Conservation (phyloP, 139 green algal species). For the Chlamydomonas sp. region DNA sequence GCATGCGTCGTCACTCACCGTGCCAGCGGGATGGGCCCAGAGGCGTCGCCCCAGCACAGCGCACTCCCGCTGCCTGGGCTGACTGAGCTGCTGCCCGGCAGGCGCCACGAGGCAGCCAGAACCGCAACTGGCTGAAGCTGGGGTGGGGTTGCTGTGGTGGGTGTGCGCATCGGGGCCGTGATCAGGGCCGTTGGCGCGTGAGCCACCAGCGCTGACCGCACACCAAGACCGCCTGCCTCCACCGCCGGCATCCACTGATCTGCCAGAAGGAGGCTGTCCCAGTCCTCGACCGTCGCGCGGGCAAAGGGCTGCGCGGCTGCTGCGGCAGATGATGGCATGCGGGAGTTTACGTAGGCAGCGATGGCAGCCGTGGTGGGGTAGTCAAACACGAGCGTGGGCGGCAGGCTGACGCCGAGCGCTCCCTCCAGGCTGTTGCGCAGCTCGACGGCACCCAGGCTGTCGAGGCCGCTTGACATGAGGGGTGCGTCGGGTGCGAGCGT, state of each 20-base stretch:
- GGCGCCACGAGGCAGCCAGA: background rate
- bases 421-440: conserved; percentile 61
- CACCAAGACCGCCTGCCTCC: too few relatives aligned
- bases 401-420: conserved; percentile 41
- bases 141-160: conserved; percentile 47
- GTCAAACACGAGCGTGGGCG: conserved; percentile 65
- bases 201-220: too few relatives aligned
- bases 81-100: too few relatives aligned
- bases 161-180: too few relatives aligned
- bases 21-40: background rate
- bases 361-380: conserved; percentile 31
- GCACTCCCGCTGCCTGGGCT: background rate
- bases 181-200: too few relatives aligned
- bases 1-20: background rate
- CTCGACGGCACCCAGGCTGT: conserved; percentile 73
- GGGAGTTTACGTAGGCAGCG: too few relatives aligned
- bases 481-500: conserved; percentile 35
- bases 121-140: background rate
- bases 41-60: conserved; percentile 7
- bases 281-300: too few relatives aligned
- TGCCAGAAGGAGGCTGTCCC: too few relatives aligned
- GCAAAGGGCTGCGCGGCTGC: too few relatives aligned
- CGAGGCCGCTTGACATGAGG: conserved; percentile 70
- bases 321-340: too few relatives aligned
- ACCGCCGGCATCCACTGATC: too few relatives aligned